Evolutionary conservation across 768 basidiomycete genomes (phyloP), one percentile per base, ranked within the genome.

Genomic region (Suillus subaureus): DNA sequence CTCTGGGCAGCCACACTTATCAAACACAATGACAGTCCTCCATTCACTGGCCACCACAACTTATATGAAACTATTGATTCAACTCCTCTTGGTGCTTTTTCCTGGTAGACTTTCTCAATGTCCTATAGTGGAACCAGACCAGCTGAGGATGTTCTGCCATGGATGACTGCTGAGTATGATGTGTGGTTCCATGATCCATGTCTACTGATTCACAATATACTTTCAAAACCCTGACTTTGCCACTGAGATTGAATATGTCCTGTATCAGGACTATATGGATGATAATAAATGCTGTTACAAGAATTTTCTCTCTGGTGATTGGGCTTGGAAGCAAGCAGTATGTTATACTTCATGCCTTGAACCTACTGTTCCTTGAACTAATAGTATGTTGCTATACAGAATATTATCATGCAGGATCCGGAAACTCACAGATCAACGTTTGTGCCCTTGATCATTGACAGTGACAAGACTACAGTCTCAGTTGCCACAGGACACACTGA

Each of bases 381-480:
- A 40, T 15, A 6, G 15, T 40, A 13, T 15, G 15, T 40, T 15
- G 15, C 40, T 16, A 18, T 42, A 21, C 15, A 78, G 76, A 70
- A 75, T 60, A 68, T 47, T 15, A 73, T 75, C 52, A 51, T 70
- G 0, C 21, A 69, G 31, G 70, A 77, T 60, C 60, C 67, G 0
- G 26, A 13, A 31, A 77, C 66, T 2, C 71, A 73, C n/a, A n/a
- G n/a, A n/a, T n/a, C n/a, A 2, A 75, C 77, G 66, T 68, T 79
- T 31, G 71, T 76, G 3, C 74, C 78, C 1, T 62, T 81, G 31
- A 64, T 81, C 15, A 63, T 68, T 5, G 79, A 79, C 0, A 79
- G 77, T 61, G 78, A 83, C 63, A 82, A 82, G 64, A 82, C 80
- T 0, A 81, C 78, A 0, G 78, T 81, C 0, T 82, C 78, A 0